phyloP scores from a whole-genome alignment of 257 asterid genomes.

The Galeopsis tetrahit region DNA sequence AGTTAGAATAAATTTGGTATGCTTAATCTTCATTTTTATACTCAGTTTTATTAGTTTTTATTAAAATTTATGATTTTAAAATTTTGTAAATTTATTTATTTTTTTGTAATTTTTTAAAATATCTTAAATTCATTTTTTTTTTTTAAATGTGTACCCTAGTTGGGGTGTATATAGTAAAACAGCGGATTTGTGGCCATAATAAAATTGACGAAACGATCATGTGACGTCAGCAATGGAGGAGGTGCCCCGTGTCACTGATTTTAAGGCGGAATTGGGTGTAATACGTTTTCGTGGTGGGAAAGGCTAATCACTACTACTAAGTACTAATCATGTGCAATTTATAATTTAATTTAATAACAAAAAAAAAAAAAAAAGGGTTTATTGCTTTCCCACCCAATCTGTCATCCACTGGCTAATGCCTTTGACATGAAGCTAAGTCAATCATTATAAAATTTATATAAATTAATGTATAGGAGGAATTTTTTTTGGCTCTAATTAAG shows the following conservation, averaged over 20 bases:
- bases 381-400: constrained; percentile 1
- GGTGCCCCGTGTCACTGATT: not conserved
- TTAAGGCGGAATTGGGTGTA: constrained; percentile 30
- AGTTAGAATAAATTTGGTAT: too few species aligned
- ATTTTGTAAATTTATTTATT: too few species aligned
- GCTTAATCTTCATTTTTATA: too few species aligned
- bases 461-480: too few species aligned
- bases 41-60: too few species aligned
- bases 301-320: not conserved
- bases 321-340: constrained; percentile 17
- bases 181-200: too few species aligned
- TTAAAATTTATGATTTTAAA: too few species aligned
- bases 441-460: not conserved
- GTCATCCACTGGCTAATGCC: not conserved
- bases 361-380: not conserved
- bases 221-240: not conserved
- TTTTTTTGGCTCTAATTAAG: too few species aligned
- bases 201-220: not conserved
- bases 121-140: too few species aligned
- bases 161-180: too few species aligned
- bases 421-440: not conserved
- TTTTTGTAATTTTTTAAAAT: too few species aligned
- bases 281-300: not conserved
- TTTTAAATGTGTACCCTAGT: too few species aligned
- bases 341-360: not conserved